Evolutionary conservation across 768 basidiomycete genomes (phyloP).

Genomic region (Harrya chromipes): DNA sequence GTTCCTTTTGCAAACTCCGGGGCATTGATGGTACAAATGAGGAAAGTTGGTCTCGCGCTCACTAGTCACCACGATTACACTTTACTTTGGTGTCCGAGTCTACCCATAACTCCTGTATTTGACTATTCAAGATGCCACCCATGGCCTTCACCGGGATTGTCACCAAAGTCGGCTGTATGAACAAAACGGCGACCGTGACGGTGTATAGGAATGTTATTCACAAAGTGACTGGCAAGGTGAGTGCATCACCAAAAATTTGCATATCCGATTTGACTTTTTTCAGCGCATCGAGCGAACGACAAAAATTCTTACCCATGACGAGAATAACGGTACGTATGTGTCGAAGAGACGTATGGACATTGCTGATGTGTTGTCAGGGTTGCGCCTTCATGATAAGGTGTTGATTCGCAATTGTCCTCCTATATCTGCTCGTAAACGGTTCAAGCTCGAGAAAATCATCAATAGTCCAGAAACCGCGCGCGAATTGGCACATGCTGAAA

Average conservation of each 20-base stretch:
- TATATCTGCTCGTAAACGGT: constrained; percentile 74
- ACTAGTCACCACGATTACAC: too few species aligned
- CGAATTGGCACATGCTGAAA: constrained; percentile 32
- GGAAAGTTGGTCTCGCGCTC: neutral
- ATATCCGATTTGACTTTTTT: constrained; percentile 1
- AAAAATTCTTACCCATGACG: constrained; percentile 78
- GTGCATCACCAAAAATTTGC: constrained; percentile 10
- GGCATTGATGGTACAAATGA: neutral
- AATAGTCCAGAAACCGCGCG: constrained; percentile 67
- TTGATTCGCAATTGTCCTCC: constrained; percentile 81
- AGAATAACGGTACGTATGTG: constrained; percentile 54
- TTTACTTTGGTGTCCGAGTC: too few species aligned
- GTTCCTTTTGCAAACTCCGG: too few species aligned
- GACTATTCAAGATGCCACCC: constrained; percentile 57
- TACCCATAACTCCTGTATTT: neutral
- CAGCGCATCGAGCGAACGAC: constrained; percentile 74
- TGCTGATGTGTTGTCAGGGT: constrained; percentile 38
- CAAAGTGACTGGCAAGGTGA: constrained; percentile 72
- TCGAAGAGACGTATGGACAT: neutral
- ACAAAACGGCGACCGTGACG: constrained; percentile 81
- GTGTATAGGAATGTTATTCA: constrained; percentile 75
- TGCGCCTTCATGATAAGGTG: constrained; percentile 68
- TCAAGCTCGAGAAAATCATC: constrained; percentile 64
- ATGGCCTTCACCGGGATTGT: constrained; percentile 74
- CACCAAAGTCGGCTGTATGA: constrained; percentile 79